phyloP scores from a whole-genome alignment of 768 basidiomycete genomes.

The Dacryopinax spathularia region DNA sequence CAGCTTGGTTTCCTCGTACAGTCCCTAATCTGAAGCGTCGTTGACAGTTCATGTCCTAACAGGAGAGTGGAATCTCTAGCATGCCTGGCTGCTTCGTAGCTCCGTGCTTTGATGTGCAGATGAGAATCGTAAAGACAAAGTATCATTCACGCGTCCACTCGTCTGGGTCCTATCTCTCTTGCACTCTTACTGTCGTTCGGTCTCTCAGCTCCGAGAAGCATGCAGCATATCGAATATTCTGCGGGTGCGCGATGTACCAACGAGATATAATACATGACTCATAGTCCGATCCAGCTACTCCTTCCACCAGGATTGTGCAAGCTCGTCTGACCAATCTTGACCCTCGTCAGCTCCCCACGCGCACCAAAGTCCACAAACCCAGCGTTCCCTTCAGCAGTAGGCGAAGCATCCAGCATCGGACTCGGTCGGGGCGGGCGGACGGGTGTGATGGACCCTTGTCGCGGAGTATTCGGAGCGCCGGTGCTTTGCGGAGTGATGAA shows the following conservation, averaged over 20 bases:
- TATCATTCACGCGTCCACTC: too few species aligned
- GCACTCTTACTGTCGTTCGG: too few species aligned
- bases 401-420: conserved; percentile 52
- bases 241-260: not conserved
- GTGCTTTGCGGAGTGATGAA: conserved; percentile 2
- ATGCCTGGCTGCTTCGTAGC: too few species aligned
- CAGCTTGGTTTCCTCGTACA: too few species aligned
- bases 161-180: too few species aligned
- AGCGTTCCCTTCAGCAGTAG: conserved; percentile 10
- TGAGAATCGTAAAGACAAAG: too few species aligned
- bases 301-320: conserved; percentile 84
- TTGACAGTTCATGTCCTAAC: too few species aligned
- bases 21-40: too few species aligned
- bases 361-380: conserved; percentile 12
- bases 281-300: conserved; percentile 87
- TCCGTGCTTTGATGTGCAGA: too few species aligned
- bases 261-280: conserved; percentile 5
- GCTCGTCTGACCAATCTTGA: conserved; percentile 90
- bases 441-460: conserved; percentile 5
- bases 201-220: too few species aligned
- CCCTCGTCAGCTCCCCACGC: conserved; percentile 9
- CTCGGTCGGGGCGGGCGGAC: conserved; percentile 31
- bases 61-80: too few species aligned
- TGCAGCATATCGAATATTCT: too few species aligned
- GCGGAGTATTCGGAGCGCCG: not conserved